Evolutionary conservation across 257 asterid genomes (phyloP).

Genomic region (Leonotis leonurus): DNA sequence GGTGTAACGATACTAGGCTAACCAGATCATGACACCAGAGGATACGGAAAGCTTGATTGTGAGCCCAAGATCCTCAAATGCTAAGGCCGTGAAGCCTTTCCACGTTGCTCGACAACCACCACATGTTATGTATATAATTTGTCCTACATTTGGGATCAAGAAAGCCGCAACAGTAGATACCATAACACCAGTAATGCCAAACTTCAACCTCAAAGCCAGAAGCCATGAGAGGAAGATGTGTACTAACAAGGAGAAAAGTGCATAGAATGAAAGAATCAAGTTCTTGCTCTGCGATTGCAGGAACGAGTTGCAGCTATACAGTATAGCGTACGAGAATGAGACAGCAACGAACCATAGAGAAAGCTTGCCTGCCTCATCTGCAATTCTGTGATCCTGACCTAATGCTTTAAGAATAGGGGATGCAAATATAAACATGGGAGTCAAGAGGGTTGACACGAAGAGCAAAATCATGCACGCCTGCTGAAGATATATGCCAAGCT

Average conservation of each 20-base stretch:
- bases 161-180: constrained; percentile 41
- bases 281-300: constrained; percentile 74
- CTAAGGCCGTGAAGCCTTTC: constrained; percentile 50
- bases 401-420: constrained; percentile 42
- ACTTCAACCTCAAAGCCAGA: constrained; percentile 33
- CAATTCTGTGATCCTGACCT: constrained; percentile 46
- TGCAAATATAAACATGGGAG: constrained; percentile 31
- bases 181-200: constrained; percentile 57
- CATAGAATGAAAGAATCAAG: constrained; percentile 38
- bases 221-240: constrained; percentile 61
- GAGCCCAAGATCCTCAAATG: constrained; percentile 59
- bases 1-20: constrained; percentile 1
- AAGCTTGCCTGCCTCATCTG: constrained; percentile 37
- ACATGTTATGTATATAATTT: constrained; percentile 29
- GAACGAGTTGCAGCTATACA: constrained; percentile 61
- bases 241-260: constrained; percentile 30
- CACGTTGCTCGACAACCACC: constrained; percentile 73
- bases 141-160: constrained; percentile 59
- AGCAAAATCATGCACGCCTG: neutral
- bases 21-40: constrained; percentile 78
- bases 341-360: constrained; percentile 52
- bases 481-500: neutral
- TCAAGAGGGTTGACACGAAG: constrained; percentile 19
- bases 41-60: constrained; percentile 52
- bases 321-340: constrained; percentile 30